phyloP scores from a whole-genome alignment of 2,329 filamentous ascomycete species.

The Coniochaeta ligniaria region DNA sequence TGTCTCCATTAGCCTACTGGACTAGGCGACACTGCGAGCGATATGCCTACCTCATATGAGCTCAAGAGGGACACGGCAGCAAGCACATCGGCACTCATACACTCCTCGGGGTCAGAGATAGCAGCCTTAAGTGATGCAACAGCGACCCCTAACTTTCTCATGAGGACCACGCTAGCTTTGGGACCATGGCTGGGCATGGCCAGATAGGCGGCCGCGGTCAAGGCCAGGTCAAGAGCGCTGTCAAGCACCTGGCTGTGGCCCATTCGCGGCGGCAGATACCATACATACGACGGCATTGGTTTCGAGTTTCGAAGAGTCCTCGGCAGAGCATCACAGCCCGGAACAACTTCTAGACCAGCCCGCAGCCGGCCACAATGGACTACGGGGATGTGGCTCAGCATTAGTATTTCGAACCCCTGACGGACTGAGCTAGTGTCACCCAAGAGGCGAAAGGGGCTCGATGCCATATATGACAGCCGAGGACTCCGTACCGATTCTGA shows the following conservation, averaged over 20 bases:
- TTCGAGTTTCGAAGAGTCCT: not conserved
- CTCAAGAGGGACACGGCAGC: conserved; percentile 1
- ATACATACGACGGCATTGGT: conserved; percentile 1
- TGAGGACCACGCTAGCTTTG: not conserved
- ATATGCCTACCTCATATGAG: not conserved
- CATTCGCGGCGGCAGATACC: not conserved
- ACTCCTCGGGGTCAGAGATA: not conserved
- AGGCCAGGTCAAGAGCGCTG: not conserved
- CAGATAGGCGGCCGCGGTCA: not conserved
- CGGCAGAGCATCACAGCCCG: not conserved
- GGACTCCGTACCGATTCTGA: not conserved
- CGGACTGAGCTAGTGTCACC: not conserved
- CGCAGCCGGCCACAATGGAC: conserved; percentile 1
- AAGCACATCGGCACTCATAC: not conserved
- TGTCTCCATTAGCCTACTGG: not conserved
- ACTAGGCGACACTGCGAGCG: not conserved
- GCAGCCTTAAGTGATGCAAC: not conserved
- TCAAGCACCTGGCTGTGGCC: not conserved
- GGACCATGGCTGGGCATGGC: not conserved
- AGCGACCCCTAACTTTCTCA: not conserved
- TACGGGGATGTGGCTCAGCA: conserved; percentile 1
- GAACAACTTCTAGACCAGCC: not conserved
- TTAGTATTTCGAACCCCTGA: not conserved
- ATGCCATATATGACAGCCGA: not conserved
- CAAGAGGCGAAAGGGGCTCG: not conserved